phyloP scores from a whole-genome alignment of 495 filamentous ascomycete species.

The Rostrohypoxylon terebratum region DNA sequence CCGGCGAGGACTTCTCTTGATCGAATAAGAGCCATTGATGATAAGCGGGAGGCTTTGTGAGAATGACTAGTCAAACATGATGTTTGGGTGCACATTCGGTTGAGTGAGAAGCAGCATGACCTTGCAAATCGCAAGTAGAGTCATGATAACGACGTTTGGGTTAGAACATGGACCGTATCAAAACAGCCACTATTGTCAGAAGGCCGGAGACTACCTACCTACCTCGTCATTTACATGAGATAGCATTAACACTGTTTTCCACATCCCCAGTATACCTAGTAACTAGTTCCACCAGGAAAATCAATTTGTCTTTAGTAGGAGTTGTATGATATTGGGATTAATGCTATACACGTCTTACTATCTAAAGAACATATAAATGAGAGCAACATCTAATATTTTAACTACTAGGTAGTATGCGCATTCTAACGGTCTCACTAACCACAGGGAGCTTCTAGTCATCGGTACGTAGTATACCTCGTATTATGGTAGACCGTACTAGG shows the following conservation, averaged over 20 bases:
- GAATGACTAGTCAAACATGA: conserved; percentile 15
- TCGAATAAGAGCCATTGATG: neutral
- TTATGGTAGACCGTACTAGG: too few species aligned
- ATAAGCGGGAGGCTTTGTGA: neutral
- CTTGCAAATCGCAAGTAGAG: conserved; percentile 23
- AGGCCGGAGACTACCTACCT: conserved; percentile 10
- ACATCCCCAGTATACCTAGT: conserved; percentile 2
- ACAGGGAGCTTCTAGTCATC: neutral
- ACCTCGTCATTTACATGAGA: conserved; percentile 20
- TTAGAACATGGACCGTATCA: conserved; percentile 21
- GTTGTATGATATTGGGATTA: conserved; percentile 18
- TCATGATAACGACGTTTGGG: conserved; percentile 19
- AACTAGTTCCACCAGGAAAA: neutral
- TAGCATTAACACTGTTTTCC: conserved; percentile 16
- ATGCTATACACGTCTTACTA: neutral
- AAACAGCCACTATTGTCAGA: conserved; percentile 10
- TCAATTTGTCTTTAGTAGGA: neutral
- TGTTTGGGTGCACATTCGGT: conserved; percentile 20
- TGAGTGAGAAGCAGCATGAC: neutral
- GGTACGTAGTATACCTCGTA: conserved; percentile 4
- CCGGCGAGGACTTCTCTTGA: conserved; percentile 69
- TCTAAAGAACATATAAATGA: neutral
- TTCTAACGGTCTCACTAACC: neutral
- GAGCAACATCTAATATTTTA: neutral
- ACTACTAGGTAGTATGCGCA: neutral